Base-by-base conservation (phyloP, 225 moss, liverwort and hornwort species). In the Marchantia polymorpha region DNA sequence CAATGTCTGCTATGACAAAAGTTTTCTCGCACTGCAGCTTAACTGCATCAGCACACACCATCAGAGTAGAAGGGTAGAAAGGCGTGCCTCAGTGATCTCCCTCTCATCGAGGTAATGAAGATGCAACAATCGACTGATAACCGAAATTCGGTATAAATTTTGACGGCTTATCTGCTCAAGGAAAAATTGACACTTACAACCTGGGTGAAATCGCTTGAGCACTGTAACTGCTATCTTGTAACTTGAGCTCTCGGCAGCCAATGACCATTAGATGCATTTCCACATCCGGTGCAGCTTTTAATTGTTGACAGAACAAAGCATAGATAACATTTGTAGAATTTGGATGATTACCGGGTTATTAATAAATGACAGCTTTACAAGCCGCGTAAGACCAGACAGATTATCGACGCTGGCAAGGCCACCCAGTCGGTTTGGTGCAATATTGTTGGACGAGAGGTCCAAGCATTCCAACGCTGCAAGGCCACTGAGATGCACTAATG, bases 351-450 rank as follows among this genome's bases (percentile, higher is more conserved):
- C 99, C 85, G 99, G 99, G 70, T 95, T 99, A 69, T 95, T 93
- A 77, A 91, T 90, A 78, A 99, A 84, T 83, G 92, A 95, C 52
- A 99, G 84, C 81, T 90, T 93, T 20, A 84, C 84, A 60, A 99
- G 80, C 67, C 81, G 82, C 77, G 91, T 86, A 26, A 99, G 83
- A 26, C 87, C 73, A 76, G 92, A 91, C 77, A 99, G 75, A 66
- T 79, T 90, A 77, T 93, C 99, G 79, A 99, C 92, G 78, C 91
- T 93, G 74, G 95, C 87, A 47, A 99, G 84, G 64, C 91, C 94
- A 49, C 99, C 95, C 6, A 95, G 86, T 66, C 99, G 89, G 82
- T 86, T 95, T 60, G 91, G 91, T 81, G 95, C 90, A 65, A 99
- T 93, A 49, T 89, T 89, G 64, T 99, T 99, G 20, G 84, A 91